Evolutionary conservation across 257 asterid species (phyloP), one percentile per base, ranked within the genome.

Genomic region (Ligustrum vulgare): DNA sequence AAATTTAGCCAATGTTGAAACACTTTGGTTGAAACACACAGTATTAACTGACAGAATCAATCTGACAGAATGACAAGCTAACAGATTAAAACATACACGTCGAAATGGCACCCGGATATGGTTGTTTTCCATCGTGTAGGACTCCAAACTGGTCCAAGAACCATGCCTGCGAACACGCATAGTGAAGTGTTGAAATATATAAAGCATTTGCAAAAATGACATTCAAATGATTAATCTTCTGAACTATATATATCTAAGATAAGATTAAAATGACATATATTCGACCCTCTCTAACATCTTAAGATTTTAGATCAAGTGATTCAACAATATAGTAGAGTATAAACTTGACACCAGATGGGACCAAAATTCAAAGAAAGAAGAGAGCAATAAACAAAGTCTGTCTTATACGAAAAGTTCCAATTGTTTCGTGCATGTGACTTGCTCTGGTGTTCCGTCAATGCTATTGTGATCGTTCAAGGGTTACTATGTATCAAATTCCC

Each of bases 71-170:
- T 71, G 79, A 47, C 51, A 79, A 81, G 75, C 81, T 74, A 81
- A 83, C 67, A 77, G 77, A 78, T 72, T 75, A 75, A 77, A 82
- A 84, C 92, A 80, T 93, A 91, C 98, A 89, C 84, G 98, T 84
- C 41, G 86, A 85, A 81, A 94, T 87, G 87, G 96, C 99, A 75
- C 96, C 96, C 6, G 98, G 96, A 74, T 94, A 94, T 33, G 97
- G 98, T 72, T 86, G 89, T 83, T 92, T 94, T 83, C 99, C 98
- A 63, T 94, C 98, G 47, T 92, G 99, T 70, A 94, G 88, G 76
- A 92, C 97, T 28, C 98, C 99, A 79, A 92, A 94, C 79, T 94
- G 98, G 84, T 94, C 99, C 89, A 94, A 84, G 74, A 94, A 89
- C 99, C 99, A 94, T 64, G 96, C 97, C 96, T 93, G 87, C 69